A percentile compares a stretch with the other conserved stretches of the same genome.
phyloP scores from a whole-genome alignment of 2,329 filamentous ascomycete genomes.

The Talaromyces sp. region DNA sequence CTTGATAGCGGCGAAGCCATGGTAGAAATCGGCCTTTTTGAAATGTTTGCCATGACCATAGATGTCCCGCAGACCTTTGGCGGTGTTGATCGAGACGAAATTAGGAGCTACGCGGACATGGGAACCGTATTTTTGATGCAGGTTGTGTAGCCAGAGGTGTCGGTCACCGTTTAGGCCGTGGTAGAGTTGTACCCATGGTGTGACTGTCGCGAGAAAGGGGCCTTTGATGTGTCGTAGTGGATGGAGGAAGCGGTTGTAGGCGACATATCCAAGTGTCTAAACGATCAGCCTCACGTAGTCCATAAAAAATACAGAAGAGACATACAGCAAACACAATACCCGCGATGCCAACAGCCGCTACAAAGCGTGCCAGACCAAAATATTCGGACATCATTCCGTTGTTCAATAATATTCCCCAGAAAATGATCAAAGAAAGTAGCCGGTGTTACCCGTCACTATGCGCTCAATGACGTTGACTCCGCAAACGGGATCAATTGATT shows the following conservation, averaged over 20 bases:
- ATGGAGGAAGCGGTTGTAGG: conserved; percentile 39
- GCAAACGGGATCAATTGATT: background rate
- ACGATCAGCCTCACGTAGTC: background rate
- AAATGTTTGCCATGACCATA: conserved; percentile 42
- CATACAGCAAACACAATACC: conserved; percentile 16
- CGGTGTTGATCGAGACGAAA: conserved; percentile 73
- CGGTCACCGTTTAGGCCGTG: conserved; percentile 73
- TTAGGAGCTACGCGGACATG: conserved; percentile 77
- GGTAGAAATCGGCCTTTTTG: conserved; percentile 69
- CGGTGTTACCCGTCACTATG: conserved; percentile 12
- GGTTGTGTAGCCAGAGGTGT: conserved; percentile 68
- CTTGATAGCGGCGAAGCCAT: conserved; percentile 67
- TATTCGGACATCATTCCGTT: conserved; percentile 16
- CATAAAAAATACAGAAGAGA: background rate
- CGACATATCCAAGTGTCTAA: conserved; percentile 31
- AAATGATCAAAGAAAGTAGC: background rate
- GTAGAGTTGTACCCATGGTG: conserved; percentile 62
- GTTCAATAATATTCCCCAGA: background rate
- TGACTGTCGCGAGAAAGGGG: conserved; percentile 33
- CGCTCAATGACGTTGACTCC: conserved; percentile 7
- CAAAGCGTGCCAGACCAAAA: conserved; percentile 12
- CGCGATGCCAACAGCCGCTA: conserved; percentile 7
- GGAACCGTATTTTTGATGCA: conserved; percentile 68
- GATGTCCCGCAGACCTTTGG: conserved; percentile 53
- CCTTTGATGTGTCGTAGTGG: conserved; percentile 35